Conservation (phyloP, 495 filamentous ascomycete species). For the Apodospora peruviana region DNA sequence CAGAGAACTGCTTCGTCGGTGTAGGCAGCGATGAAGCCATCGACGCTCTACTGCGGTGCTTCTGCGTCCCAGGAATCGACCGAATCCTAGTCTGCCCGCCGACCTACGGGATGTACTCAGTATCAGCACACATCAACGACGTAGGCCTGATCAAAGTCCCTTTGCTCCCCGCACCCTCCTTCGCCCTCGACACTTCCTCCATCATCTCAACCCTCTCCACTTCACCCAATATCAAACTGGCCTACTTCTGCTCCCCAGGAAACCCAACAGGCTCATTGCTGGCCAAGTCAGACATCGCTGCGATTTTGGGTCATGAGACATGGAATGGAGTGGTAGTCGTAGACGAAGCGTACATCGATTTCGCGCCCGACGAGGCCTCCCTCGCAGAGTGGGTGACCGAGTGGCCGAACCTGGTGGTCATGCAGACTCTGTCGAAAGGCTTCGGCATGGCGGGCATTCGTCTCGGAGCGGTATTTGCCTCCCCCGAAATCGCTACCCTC, state of each 20-base stretch:
- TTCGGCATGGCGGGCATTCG: constrained; percentile 94
- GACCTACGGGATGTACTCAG: constrained; percentile 97
- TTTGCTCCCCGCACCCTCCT: constrained; percentile 53
- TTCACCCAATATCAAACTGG: constrained; percentile 69
- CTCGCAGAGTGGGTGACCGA: constrained; percentile 90
- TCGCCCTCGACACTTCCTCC: constrained; percentile 63
- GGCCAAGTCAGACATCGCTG: constrained; percentile 65
- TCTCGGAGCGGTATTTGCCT: constrained; percentile 60
- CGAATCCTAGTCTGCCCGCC: constrained; percentile 91
- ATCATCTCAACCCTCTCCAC: constrained; percentile 59
- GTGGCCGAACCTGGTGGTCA: constrained; percentile 94
- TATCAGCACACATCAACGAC: constrained; percentile 91
- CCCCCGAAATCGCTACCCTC: constrained; percentile 54
- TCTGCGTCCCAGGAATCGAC: constrained; percentile 82
- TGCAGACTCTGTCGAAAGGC: constrained; percentile 95
- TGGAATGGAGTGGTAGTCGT: constrained; percentile 95
- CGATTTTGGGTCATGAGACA: constrained; percentile 75
- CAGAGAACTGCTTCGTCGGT: constrained; percentile 85
- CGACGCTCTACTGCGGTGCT: constrained; percentile 85
- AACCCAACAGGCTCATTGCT: constrained; percentile 85
- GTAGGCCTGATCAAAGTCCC: constrained; percentile 79
- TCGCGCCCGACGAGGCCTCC: constrained; percentile 70
- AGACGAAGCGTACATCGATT: constrained; percentile 97
- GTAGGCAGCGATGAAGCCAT: constrained; percentile 96
- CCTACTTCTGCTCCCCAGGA: constrained; percentile 88